Base-by-base conservation (phyloP, 1,139 yeast species). In the Magnusiomyces magnusii region DNA sequence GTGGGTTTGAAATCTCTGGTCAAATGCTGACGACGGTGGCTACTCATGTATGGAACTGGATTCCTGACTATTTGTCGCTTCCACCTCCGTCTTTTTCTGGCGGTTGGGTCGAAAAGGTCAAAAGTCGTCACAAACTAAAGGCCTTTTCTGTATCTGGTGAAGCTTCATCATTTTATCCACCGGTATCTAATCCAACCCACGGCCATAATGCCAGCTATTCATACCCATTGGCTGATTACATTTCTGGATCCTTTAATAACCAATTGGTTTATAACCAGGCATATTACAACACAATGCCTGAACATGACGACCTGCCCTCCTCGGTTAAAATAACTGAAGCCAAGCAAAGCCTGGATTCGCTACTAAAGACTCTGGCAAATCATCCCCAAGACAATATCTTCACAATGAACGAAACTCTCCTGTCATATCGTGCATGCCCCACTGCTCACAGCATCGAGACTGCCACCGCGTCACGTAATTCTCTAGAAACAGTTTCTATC, bases 21-120 rank as follows among this genome's bases (percentile, higher is more conserved):
- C 51, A 56, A 7, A 58, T 54, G 15, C 55, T 59, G 24, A 55
- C 57, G 49, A 52, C 42, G 47, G 52, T 56, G 28, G 61, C 61
- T 21, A 52, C 57, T 47, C 57, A 55, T 24, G 39, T 59, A 13
- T 59, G 61, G 61, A 59, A 57, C 5, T 50, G 54, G 21, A 57
- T 59, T 44, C 61, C 61, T 13, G 56, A 57, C 15, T 59, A 59
- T 50, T 55, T 39, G 9, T 36, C 27, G 50, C 25, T 41, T 27
- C 53, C 55, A 13, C 52, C 44, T 13, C 61, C 61, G 19, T 36
- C 58, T 2, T 47, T 57, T 5, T 59, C 61, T 5, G 61, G 61
- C 23, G 61, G 61, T 1, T 59, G 61, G 61, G 58, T 55, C 42
- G 61, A 59, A 50, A 59, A 59, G 54, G 57, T 59, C 47, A 59